A percentile compares a stretch with the other conserved stretches of the same genome.
These are phyloP conservation scores for Taiwanofungus camphoratus DNA, from an alignment of 1,284 basidiomycete species.

Conservation along the genomic window DNA sequence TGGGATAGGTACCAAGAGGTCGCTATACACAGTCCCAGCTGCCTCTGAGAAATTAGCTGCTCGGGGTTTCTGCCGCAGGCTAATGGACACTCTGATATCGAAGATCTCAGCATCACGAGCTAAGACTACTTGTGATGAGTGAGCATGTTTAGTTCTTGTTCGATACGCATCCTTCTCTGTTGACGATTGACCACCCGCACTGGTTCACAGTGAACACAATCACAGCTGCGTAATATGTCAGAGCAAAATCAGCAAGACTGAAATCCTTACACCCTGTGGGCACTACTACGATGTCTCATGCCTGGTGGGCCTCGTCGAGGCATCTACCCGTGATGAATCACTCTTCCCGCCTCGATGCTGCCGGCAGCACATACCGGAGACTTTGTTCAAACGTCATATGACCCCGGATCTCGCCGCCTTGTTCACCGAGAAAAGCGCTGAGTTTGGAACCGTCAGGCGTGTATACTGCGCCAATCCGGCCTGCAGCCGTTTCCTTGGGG, in stretches of 20 bases:
- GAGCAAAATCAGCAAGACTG: constrained; percentile 11
- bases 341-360: constrained; percentile 34
- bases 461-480: constrained; percentile 32
- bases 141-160: too few species aligned
- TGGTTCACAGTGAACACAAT: too few species aligned
- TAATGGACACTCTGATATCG: too few species aligned
- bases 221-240: constrained; percentile 22
- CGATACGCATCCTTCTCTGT: too few species aligned
- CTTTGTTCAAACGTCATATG: constrained; percentile 22
- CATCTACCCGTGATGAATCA: constrained; percentile 29
- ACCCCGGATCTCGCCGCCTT: constrained; percentile 12
- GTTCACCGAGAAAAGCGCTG: constrained; percentile 24
- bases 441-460: constrained; percentile 27
- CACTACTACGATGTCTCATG: constrained; percentile 30
- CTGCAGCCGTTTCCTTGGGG: constrained; percentile 33
- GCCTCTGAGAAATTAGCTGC: too few species aligned
- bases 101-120: too few species aligned
- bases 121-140: too few species aligned
- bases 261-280: constrained; percentile 27
- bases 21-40: too few species aligned
- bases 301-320: constrained; percentile 26
- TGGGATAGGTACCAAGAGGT: too few species aligned
- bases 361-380: constrained; percentile 23
- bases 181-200: too few species aligned
- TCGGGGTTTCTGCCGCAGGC: too few species aligned